Evolutionary conservation across 139 green algal species (phyloP), one percentile per base, ranked within the genome.

Genomic region (Picochlorum sp.): DNA sequence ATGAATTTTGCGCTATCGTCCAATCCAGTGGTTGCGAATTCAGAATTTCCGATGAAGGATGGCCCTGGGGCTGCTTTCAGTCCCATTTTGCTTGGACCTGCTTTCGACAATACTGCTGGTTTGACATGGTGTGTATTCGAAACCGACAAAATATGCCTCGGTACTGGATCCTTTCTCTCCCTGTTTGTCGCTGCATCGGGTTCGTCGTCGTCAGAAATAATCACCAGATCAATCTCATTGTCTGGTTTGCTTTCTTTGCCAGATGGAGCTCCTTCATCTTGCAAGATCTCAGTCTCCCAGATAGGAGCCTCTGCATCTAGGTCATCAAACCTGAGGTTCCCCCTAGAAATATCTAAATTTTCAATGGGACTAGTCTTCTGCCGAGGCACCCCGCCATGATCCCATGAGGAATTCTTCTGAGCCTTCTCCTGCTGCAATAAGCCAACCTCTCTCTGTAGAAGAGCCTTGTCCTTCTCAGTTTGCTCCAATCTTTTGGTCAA

Each of bases 1-100:
- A 76, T 72, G 63, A 52, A 76, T 18, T 37, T 56, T 1, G 51
- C 47, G 21, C 31, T 57, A 13, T 63, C 50, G 7, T 76, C 41
- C 23, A 76, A 45, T 37, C 70, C 70, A 10, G 52, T 57, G 16
- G 30, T 50, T 13, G 70, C 70, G 1, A 14, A 24, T 16, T 63
- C 34, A 3, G 20, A 7, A 24, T 70, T 60, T 31, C 54, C 41
- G 11, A 76, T 68, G 38, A 76, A 76, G 8, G 63, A 59, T 14
- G 18, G n/a, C 13, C 70, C 70, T 30, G 70, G n/a, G n/a, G 62
- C 10, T 28, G 63, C 28, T 50, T 44, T 58, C 38, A 56, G 11
- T 30, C 63, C 34, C 21, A 34, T 5, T 41, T 20, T 26, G 20
- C 63, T 38, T 57, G 70, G 20, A 34, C 70, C 23, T 45, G 62